Evolutionary conservation across 2,329 filamentous ascomycete species (phyloP).

Genomic region (Xylariaceae sp.): DNA sequence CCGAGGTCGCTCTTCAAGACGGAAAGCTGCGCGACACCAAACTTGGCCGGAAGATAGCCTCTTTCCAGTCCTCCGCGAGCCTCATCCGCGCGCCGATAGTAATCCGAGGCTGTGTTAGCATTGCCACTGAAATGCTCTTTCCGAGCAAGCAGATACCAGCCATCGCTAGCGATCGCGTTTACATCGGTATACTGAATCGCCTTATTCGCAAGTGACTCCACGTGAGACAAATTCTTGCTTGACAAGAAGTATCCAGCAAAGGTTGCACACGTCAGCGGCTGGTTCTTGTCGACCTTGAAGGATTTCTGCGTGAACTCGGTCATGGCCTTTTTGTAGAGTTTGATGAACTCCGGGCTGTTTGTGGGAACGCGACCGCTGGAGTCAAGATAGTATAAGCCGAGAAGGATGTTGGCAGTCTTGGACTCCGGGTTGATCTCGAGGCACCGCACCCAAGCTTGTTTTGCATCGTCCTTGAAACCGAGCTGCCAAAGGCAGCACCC

Average conservation of each 20-base stretch:
- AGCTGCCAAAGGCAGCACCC: slow-evolving; percentile 97
- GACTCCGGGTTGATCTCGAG: slow-evolving; percentile 75
- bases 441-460: slow-evolving; percentile 79
- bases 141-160: slow-evolving; percentile 88
- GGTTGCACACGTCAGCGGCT: slow-evolving; percentile 81
- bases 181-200: slow-evolving; percentile 95
- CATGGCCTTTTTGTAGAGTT: slow-evolving; percentile 87
- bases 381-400: slow-evolving; percentile 86
- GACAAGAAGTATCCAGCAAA: slow-evolving; percentile 88
- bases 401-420: slow-evolving; percentile 81
- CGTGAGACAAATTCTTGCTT: slow-evolving; percentile 70
- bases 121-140: slow-evolving; percentile 85
- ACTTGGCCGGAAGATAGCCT: slow-evolving; percentile 89
- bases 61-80: slow-evolving; percentile 85
- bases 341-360: slow-evolving; percentile 76
- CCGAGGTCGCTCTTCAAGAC: slow-evolving; percentile 78
- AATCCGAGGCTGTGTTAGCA: slow-evolving; percentile 67
- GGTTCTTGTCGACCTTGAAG: slow-evolving; percentile 87
- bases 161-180: slow-evolving; percentile 92
- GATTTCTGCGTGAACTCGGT: slow-evolving; percentile 89
- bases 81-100: slow-evolving; percentile 84
- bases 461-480: slow-evolving; percentile 88
- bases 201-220: slow-evolving; percentile 81
- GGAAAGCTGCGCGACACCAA: slow-evolving; percentile 84
- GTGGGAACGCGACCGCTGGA: slow-evolving; percentile 75